These are phyloP conservation scores for Hymenoscyphus scutula DNA, from an alignment of 2,329 filamentous ascomycete species.

Conservation along the genomic window DNA sequence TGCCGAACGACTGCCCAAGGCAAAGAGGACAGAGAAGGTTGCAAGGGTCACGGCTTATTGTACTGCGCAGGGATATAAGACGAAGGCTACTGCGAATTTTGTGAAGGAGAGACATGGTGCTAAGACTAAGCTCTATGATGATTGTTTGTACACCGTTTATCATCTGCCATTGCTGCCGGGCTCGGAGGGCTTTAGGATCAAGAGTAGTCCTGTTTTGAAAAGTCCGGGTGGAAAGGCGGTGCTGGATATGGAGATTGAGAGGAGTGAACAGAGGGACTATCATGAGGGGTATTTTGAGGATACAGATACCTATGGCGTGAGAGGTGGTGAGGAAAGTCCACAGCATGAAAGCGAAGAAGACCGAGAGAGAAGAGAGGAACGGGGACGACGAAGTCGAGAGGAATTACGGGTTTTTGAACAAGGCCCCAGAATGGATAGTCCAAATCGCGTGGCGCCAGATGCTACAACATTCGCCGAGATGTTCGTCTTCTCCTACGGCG, in stretches of 20 bases:
- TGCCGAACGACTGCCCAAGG: conserved; percentile 88
- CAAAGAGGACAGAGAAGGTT: conserved; percentile 80
- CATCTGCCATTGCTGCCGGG: conserved; percentile 86
- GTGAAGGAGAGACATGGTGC: conserved; percentile 83
- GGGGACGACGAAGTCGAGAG: conserved; percentile 37
- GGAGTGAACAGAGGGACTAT: conserved; percentile 84
- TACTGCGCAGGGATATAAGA: conserved; percentile 89
- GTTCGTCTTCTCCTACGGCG: conserved; percentile 96
- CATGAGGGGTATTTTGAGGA: conserved; percentile 89
- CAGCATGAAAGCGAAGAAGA: conserved; percentile 40
- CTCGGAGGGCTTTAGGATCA: conserved; percentile 79
- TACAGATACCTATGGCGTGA: conserved; percentile 54
- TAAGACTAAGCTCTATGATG: conserved; percentile 94
- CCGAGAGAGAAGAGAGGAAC: conserved; percentile 32
- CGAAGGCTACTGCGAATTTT: conserved; percentile 84
- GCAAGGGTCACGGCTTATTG: conserved; percentile 93
- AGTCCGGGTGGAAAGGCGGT: conserved; percentile 91
- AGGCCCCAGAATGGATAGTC: conserved; percentile 46
- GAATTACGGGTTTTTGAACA: conserved; percentile 36
- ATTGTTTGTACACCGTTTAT: conserved; percentile 94
- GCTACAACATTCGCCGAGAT: conserved; percentile 85
- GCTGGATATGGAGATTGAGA: conserved; percentile 91
- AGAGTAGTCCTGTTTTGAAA: conserved; percentile 88
- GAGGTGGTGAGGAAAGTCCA: conserved; percentile 45
- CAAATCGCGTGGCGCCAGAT: conserved; percentile 63